These are phyloP conservation scores for Mortierella hygrophila DNA, from an alignment of 192 early-diverging fungal genomes.

Conservation along the genomic window DNA sequence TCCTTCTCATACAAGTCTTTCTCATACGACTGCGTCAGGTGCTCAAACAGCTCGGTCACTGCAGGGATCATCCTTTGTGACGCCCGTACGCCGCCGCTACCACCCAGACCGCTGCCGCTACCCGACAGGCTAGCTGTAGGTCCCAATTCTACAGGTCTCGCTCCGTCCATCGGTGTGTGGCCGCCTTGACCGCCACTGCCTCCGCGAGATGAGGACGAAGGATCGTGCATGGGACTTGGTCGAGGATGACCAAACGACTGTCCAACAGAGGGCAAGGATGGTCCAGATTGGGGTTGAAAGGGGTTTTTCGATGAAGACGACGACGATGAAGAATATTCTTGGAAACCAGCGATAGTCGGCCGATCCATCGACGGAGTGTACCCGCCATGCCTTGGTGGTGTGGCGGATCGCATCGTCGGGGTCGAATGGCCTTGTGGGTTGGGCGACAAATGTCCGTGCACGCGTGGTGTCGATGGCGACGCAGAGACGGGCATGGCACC, in stretches of 20 bases:
- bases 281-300: conserved; percentile 17
- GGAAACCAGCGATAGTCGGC: conserved; percentile 1
- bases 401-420: conserved; percentile 14
- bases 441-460: conserved; percentile 25
- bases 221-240: not conserved
- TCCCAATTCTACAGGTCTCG: not conserved
- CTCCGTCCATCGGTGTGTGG: not conserved
- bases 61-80: conserved; percentile 49
- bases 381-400: conserved; percentile 19
- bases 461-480: conserved; percentile 8
- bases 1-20: conserved; percentile 60
- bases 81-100: not conserved
- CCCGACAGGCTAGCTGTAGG: not conserved
- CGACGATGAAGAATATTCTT: conserved; percentile 7
- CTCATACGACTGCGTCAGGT: conserved; percentile 59
- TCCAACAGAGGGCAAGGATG: not conserved
- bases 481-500: conserved; percentile 14
- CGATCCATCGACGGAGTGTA: conserved; percentile 17
- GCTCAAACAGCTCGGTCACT: conserved; percentile 60
- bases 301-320: not conserved
- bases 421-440: conserved; percentile 13
- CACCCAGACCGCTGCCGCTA: not conserved
- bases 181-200: not conserved
- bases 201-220: not conserved
- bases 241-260: not conserved